Evolutionary conservation across 2,329 filamentous ascomycete species (phyloP), one percentile per base, ranked within the genome.

Genomic region (Clarireedia hainanense): DNA sequence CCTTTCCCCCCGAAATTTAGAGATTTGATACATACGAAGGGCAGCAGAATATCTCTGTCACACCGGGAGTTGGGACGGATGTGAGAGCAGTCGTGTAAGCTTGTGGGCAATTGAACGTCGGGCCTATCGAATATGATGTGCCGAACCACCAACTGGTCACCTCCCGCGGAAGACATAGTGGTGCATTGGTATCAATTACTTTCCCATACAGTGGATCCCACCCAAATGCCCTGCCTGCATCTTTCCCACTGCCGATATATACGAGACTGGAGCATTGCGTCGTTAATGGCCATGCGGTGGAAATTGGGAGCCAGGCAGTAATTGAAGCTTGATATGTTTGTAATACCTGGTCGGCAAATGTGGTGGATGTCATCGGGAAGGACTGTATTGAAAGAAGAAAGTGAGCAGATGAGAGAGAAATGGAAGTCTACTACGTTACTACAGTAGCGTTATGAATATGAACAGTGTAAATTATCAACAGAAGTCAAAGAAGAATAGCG

Each of bases 31-130:
- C 43, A 48, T 48, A 54, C 51, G 30, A 39, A n/a, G 51, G 51
- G 30, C 51, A 54, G 20, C 51, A 54, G 14, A 54, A 54, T 2
- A 54, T 23, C 15, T 54, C 23, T 20, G 51, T 54, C n/a, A 54
- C 23, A 5, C 51, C 51, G 6, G 51, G n/a, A 30, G 15, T 40
- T 26, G 37, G n/a, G 10, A 54, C 51, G 10, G 51, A 54, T 27
- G 51, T 54, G 20, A 23, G 15, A 20, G 27, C 51, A n/a, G 51
- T 54, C 20, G 42, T 54, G 15, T 54, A 54, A 6, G 51, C 51
- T 0, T 45, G 42, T 10, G 51, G 51, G 27, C 51, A 54, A 39
- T 37, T 39, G n/a, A 54, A 54, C 0, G 43, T 48, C 15, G 51
- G 51, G 2, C 51, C 51, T 14, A 54, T 20, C 7, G 42, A 48